phyloP scores from a whole-genome alignment of 2,329 filamentous ascomycete genomes.

The Trichoderma oligosporum region DNA sequence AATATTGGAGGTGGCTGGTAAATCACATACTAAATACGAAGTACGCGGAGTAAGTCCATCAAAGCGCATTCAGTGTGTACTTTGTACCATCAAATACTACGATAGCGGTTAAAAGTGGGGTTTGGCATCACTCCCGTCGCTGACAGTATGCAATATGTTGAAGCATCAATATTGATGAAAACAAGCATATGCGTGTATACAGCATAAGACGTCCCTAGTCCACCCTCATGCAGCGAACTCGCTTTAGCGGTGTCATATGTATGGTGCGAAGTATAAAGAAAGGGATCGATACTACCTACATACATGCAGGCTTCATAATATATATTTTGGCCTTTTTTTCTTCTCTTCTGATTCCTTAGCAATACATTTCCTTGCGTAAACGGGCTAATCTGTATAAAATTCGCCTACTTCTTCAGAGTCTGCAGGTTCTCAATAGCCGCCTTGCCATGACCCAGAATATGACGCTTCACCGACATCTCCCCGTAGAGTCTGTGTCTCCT shows the following conservation, averaged over 20 bases:
- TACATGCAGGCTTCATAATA: too few species aligned
- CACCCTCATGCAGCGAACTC: not conserved
- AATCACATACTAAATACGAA: not conserved
- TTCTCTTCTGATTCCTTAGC: too few species aligned
- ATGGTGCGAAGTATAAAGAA: too few species aligned
- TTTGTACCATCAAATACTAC: not conserved
- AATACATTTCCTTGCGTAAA: too few species aligned
- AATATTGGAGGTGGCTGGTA: constrained; percentile 19
- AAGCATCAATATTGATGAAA: not conserved
- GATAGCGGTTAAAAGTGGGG: constrained; percentile 16
- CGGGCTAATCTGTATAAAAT: too few species aligned
- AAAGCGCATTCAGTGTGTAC: not conserved
- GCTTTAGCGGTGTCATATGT: not conserved
- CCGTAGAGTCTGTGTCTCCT: too few species aligned
- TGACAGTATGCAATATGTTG: constrained; percentile 4
- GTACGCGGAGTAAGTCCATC: not conserved
- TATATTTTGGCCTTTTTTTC: too few species aligned
- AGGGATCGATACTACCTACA: too few species aligned
- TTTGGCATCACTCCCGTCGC: constrained; percentile 6
- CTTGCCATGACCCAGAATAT: constrained; percentile 19
- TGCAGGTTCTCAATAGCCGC: constrained; percentile 25
- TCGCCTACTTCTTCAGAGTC: constrained; percentile 21
- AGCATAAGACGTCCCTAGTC: not conserved
- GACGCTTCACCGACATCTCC: constrained; percentile 21
- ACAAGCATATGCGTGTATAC: not conserved